phyloP scores from a whole-genome alignment of 176 grass and related monocot genomes.

The Tillandsia leiboldiana region DNA sequence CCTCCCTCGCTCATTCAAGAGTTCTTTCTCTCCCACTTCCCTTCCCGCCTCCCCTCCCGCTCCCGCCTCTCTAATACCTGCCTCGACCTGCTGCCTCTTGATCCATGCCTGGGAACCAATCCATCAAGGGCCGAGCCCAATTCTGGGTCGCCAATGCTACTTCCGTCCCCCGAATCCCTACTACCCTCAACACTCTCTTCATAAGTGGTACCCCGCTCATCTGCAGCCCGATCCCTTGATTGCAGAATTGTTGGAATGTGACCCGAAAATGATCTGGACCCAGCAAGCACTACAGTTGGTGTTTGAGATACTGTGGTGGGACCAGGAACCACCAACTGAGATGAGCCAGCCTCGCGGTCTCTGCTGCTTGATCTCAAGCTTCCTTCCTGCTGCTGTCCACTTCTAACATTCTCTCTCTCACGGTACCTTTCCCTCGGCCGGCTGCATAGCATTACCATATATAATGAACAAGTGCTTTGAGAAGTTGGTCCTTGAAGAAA shows the following conservation, averaged over 20 bases:
- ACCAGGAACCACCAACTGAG: background rate
- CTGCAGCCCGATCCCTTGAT: conserved; percentile 47
- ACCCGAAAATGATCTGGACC: conserved; percentile 41
- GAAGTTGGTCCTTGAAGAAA: background rate
- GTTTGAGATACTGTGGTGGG: conserved; percentile 16
- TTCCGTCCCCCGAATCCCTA: conserved; percentile 61
- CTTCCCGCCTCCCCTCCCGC: conserved; percentile 53
- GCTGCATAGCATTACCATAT: conserved; percentile 15
- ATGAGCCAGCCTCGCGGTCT: conserved; percentile 28
- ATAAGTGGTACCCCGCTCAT: conserved; percentile 24
- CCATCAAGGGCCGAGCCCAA: conserved; percentile 44
- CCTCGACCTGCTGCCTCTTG: conserved; percentile 49
- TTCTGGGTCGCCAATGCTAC: conserved; percentile 68
- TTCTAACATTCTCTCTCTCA: conserved; percentile 55
- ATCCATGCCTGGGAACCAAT: conserved; percentile 31
- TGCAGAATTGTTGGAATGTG: conserved; percentile 78
- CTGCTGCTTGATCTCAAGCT: conserved; percentile 61
- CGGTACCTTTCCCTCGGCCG: conserved; percentile 70
- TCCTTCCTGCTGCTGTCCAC: conserved; percentile 51
- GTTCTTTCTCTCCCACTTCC: conserved; percentile 91
- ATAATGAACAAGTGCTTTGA: background rate
- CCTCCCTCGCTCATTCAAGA: background rate
- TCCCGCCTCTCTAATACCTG: conserved; percentile 52
- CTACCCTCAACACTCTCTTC: conserved; percentile 63
- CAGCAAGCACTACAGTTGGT: conserved; percentile 34